A percentile compares a stretch with the other conserved stretches of the same genome.
These are phyloP conservation scores for Furcasterigmium furcatum DNA, from an alignment of 2,329 filamentous ascomycete genomes.

Conservation along the genomic window DNA sequence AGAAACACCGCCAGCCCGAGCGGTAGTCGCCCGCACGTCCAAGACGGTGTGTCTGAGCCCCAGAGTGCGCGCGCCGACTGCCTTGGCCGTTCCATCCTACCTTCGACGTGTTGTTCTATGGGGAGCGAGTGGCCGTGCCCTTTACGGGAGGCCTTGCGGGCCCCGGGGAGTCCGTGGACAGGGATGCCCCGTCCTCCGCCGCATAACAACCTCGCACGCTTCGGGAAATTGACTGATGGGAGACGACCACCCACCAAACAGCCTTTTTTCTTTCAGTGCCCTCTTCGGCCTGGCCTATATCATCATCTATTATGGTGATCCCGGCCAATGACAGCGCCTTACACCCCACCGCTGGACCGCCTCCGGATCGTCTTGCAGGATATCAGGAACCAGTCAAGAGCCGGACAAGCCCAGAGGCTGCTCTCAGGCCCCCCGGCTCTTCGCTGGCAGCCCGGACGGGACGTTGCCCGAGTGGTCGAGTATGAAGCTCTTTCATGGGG, in stretches of 20 bases:
- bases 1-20: neutral
- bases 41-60: neutral
- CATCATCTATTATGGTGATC: conserved; percentile 32
- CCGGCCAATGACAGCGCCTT: conserved; percentile 24
- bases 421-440: neutral
- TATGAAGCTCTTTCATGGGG: neutral
- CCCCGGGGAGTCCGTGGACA: conserved; percentile 23
- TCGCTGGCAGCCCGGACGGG: too few species aligned
- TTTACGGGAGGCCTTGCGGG: neutral
- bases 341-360: conserved; percentile 12
- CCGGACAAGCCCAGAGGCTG: neutral
- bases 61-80: neutral
- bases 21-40: neutral
- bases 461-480: too few species aligned
- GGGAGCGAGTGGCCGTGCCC: conserved; percentile 17
- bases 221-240: conserved; percentile 37
- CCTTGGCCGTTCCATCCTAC: conserved; percentile 13
- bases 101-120: conserved; percentile 42
- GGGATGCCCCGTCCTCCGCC: conserved; percentile 20
- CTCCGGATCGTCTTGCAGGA: conserved; percentile 1
- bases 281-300: conserved; percentile 30
- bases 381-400: neutral
- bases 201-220: conserved; percentile 39
- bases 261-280: conserved; percentile 20
- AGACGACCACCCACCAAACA: conserved; percentile 4